phyloP scores from a whole-genome alignment of 1,139 yeast species.

The Yamadazyma dendronema region DNA sequence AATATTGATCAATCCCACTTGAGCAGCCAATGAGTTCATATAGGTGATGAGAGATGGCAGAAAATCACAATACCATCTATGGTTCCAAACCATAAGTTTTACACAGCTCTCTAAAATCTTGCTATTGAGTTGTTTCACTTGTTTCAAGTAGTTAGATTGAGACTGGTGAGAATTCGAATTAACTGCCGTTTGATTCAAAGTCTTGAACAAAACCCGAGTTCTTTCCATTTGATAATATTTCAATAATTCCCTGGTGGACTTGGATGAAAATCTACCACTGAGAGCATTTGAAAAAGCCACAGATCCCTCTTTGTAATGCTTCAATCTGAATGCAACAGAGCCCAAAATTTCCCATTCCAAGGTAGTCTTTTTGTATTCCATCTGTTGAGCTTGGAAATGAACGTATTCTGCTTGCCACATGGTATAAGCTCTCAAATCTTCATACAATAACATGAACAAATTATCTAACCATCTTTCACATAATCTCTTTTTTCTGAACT shows the following conservation, averaged over 20 bases:
- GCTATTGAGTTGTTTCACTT: slow-evolving; percentile 52
- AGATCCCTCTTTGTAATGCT: slow-evolving; percentile 76
- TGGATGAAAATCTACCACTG: slow-evolving; percentile 75
- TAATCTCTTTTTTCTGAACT: slow-evolving; percentile 69
- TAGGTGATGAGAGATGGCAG: slow-evolving; percentile 62
- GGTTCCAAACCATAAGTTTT: slow-evolving; percentile 88
- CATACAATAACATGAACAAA: slow-evolving; percentile 80
- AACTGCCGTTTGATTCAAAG: slow-evolving; percentile 19
- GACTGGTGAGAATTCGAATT: slow-evolving; percentile 19
- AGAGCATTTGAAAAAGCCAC: slow-evolving; percentile 81
- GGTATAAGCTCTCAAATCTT: slow-evolving; percentile 81
- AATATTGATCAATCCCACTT: slow-evolving; percentile 76
- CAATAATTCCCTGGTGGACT: slow-evolving; percentile 73
- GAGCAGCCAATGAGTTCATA: slow-evolving; percentile 57
- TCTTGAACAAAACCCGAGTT: slow-evolving; percentile 33
- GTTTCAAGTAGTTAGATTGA: slow-evolving; percentile 20
- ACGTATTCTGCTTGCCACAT: slow-evolving; percentile 87
- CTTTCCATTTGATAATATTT: slow-evolving; percentile 57
- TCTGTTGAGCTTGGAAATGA: slow-evolving; percentile 66
- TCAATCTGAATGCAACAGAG: slow-evolving; percentile 71
- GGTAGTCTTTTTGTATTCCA: slow-evolving; percentile 74
- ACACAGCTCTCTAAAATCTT: slow-evolving; percentile 69
- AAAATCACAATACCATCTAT: slow-evolving; percentile 94
- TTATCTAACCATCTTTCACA: slow-evolving; percentile 97
- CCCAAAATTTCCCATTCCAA: slow-evolving; percentile 96